Conservation (phyloP, 805 yeast species). For the Nakazawaea ambrosiae region DNA sequence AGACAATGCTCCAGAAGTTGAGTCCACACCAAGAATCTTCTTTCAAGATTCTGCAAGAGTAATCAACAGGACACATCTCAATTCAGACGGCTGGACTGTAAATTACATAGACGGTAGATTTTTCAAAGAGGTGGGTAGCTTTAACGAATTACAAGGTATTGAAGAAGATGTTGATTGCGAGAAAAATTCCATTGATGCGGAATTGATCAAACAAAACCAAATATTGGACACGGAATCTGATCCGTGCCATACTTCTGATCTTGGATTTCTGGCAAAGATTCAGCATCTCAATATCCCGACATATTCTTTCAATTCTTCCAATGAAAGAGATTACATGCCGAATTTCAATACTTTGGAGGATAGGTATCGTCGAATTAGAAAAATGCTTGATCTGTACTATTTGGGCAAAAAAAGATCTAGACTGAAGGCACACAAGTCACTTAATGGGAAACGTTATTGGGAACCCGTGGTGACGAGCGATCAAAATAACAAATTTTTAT, state of each 20-base stretch:
- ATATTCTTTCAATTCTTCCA: neutral
- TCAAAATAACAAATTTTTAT: conserved; percentile 24
- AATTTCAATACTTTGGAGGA: conserved; percentile 19
- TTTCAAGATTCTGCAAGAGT: neutral
- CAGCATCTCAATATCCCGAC: conserved; percentile 22
- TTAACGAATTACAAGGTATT: conserved; percentile 44
- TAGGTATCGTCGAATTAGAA: conserved; percentile 20
- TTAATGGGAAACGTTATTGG: conserved; percentile 24
- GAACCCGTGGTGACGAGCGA: conserved; percentile 16
- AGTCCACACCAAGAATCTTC: conserved; percentile 5
- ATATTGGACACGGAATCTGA: conserved; percentile 32
- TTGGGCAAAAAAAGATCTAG: conserved; percentile 15
- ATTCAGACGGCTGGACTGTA: conserved; percentile 51
- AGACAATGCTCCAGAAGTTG: conserved; percentile 10
- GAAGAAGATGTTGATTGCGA: conserved; percentile 19
- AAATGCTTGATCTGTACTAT: conserved; percentile 23
- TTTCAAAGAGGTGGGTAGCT: conserved; percentile 43
- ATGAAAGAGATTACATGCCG: neutral
- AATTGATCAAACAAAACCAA: conserved; percentile 31
- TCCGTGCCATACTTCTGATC: conserved; percentile 30
- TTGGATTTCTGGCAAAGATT: conserved; percentile 30
- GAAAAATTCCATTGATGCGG: no score
- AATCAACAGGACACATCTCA: conserved; percentile 24
- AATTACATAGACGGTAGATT: conserved; percentile 28
- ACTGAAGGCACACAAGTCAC: conserved; percentile 16